Percentiles rank a stretch among this genome's conserved stretches.
Conservation (phyloP, 306 rosid genomes). For the Gleditsia sinensis region DNA sequence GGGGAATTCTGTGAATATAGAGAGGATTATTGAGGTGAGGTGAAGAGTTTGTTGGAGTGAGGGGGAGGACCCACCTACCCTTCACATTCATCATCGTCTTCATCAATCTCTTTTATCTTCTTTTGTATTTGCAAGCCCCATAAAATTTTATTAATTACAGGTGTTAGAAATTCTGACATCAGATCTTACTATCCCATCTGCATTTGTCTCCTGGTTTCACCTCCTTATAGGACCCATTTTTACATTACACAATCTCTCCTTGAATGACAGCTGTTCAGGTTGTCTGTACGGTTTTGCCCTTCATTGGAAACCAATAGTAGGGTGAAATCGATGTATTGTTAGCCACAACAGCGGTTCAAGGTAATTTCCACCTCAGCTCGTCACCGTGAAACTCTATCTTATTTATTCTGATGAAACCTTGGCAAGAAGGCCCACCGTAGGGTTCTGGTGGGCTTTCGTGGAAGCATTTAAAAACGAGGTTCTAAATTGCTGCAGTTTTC, state of each 20-base stretch:
- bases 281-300: slow-evolving; percentile 53
- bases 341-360: slow-evolving; percentile 42
- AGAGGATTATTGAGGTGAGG: slow-evolving; percentile 52
- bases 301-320: slow-evolving; percentile 30
- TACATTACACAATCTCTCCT: slow-evolving; percentile 35
- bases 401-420: slow-evolving; percentile 45
- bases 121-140: slow-evolving; percentile 14
- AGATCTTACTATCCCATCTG: slow-evolving; percentile 59
- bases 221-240: slow-evolving; percentile 34
- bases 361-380: no score
- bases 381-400: no score
- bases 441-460: slow-evolving; percentile 78
- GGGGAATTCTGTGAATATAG: slow-evolving; percentile 40
- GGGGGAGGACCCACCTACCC: slow-evolving; percentile 42
- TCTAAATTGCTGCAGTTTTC: slow-evolving; percentile 43
- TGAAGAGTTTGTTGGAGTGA: slow-evolving; percentile 52
- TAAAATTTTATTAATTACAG: slow-evolving; percentile 45
- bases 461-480: slow-evolving; percentile 52
- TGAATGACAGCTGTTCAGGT: slow-evolving; percentile 55
- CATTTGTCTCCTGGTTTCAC: slow-evolving; percentile 43
- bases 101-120: slow-evolving; percentile 46
- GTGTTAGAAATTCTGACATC: slow-evolving; percentile 50
- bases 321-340: slow-evolving; percentile 13
- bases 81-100: slow-evolving; percentile 54
- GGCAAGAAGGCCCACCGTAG: slow-evolving; percentile 74